Conservation (phyloP, 2,329 filamentous ascomycete genomes). For the Aspergillus cejpii region DNA sequence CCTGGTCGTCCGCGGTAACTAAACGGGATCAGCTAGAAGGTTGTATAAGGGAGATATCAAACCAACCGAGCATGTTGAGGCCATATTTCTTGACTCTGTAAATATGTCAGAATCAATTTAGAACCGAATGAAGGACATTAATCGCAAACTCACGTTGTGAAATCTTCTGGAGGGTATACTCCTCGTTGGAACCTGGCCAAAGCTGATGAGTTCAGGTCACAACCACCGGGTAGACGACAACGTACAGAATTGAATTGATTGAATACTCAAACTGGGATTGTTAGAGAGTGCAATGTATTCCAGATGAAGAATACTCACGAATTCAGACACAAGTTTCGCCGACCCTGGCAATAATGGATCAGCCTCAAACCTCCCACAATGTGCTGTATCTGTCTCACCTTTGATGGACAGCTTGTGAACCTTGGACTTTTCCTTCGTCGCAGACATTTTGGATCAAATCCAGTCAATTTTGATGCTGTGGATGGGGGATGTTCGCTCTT, state of each 20-base stretch:
- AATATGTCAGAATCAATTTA: slow-evolving; percentile 1
- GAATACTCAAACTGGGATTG: slow-evolving; percentile 76
- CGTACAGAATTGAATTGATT: slow-evolving; percentile 90
- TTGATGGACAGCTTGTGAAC: slow-evolving; percentile 78
- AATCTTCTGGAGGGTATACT: slow-evolving; percentile 89
- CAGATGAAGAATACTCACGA: slow-evolving; percentile 55
- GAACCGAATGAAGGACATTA: neutral
- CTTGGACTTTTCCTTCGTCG: slow-evolving; percentile 66
- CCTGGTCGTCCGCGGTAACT: slow-evolving; percentile 94
- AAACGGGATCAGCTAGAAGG: slow-evolving; percentile 18
- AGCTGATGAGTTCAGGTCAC: slow-evolving; percentile 12
- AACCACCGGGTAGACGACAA: neutral
- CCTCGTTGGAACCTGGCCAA: slow-evolving; percentile 67
- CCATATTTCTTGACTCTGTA: slow-evolving; percentile 92
- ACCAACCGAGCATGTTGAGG: slow-evolving; percentile 81
- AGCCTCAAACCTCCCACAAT: slow-evolving; percentile 19
- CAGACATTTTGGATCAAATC: slow-evolving; percentile 33
- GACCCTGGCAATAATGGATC: slow-evolving; percentile 47
- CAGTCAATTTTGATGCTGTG: neutral
- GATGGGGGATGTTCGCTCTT: neutral
- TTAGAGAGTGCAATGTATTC: slow-evolving; percentile 6
- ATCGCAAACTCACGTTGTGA: slow-evolving; percentile 65
- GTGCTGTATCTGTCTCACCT: slow-evolving; percentile 23
- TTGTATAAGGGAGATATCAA: neutral
- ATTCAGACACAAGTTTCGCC: slow-evolving; percentile 87